These are phyloP conservation scores for Leucocoprinus birnbaumii DNA, from an alignment of 768 basidiomycete species.

Conservation along the genomic window DNA sequence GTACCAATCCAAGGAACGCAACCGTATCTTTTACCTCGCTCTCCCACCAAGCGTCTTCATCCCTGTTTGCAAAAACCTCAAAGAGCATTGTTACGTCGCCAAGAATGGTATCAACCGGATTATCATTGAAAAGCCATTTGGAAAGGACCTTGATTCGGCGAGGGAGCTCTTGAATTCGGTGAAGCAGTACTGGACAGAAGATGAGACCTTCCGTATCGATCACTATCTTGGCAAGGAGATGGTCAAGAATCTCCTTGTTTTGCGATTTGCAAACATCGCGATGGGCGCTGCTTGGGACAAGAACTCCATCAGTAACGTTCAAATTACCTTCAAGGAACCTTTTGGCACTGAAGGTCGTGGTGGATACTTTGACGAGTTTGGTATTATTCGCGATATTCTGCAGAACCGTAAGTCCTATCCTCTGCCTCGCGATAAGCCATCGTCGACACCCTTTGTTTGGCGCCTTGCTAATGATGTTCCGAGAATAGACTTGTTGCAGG, in stretches of 20 bases:
- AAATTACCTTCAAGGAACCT: conserved; percentile 99
- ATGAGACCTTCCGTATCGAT: conserved; percentile 98
- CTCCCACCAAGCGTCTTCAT: conserved; percentile 97
- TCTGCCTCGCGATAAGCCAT: not conserved
- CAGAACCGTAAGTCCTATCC: conserved; percentile 83
- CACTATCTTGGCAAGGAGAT: conserved; percentile 99
- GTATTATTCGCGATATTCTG: conserved; percentile 95
- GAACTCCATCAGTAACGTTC: conserved; percentile 93
- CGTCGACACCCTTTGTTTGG: conserved; percentile 12
- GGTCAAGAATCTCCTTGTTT: conserved; percentile 97
- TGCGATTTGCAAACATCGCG: conserved; percentile 94
- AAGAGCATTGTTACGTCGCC: conserved; percentile 72
- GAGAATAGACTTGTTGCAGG: conserved; percentile 83
- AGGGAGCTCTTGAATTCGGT: conserved; percentile 73
- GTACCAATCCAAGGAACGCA: conserved; percentile 59
- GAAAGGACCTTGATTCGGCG: conserved; percentile 88
- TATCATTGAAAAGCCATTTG: conserved; percentile 98
- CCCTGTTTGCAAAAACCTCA: conserved; percentile 80
- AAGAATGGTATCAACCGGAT: conserved; percentile 80
- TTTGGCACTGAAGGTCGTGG: conserved; percentile 99
- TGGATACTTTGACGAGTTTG: conserved; percentile 99
- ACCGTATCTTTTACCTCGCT: conserved; percentile 95
- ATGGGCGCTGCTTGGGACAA: conserved; percentile 92
- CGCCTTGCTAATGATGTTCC: not conserved
- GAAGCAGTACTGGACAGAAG: conserved; percentile 89